phyloP scores from a whole-genome alignment of 169 alveolate species.

The Ichthyophthirius multifiliis region DNA sequence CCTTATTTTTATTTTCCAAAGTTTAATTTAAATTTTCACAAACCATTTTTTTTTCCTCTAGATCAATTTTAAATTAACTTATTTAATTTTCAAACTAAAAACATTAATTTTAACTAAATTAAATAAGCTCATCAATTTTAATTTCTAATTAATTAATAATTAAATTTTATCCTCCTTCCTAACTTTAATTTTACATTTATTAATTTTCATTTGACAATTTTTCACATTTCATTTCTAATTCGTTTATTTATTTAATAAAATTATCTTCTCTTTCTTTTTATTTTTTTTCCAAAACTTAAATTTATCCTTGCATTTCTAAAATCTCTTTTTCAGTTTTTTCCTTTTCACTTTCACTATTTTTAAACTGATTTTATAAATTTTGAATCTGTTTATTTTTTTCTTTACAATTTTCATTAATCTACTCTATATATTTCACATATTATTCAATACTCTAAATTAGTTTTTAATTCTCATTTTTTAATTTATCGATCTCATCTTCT shows the following conservation, averaged over 20 bases:
- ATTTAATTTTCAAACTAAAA: not conserved
- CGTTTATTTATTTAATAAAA: not conserved
- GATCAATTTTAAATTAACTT: not conserved
- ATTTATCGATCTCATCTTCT: conserved; percentile 41
- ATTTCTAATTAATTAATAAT: not conserved
- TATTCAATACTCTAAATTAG: not conserved
- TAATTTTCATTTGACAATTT: not conserved
- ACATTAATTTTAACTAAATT: not conserved
- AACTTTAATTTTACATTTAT: not conserved
- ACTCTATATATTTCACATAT: not conserved
- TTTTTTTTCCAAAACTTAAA: not conserved
- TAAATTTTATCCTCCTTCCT: not conserved
- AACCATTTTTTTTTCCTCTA: not conserved
- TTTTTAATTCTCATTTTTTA: conserved; percentile 14
- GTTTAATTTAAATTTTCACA: not conserved
- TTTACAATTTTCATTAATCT: not conserved
- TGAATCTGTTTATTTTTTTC: not conserved
- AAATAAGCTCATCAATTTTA: not conserved
- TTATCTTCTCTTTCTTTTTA: not conserved
- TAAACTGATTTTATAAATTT: not conserved
- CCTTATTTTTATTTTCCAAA: not conserved
- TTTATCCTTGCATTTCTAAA: not conserved
- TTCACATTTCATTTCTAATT: not conserved
- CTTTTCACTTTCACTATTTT: not conserved
- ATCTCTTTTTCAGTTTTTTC: not conserved